These are phyloP conservation scores for Hypoxylon sp. DNA, from an alignment of 2,329 filamentous ascomycete genomes.

Conservation along the genomic window DNA sequence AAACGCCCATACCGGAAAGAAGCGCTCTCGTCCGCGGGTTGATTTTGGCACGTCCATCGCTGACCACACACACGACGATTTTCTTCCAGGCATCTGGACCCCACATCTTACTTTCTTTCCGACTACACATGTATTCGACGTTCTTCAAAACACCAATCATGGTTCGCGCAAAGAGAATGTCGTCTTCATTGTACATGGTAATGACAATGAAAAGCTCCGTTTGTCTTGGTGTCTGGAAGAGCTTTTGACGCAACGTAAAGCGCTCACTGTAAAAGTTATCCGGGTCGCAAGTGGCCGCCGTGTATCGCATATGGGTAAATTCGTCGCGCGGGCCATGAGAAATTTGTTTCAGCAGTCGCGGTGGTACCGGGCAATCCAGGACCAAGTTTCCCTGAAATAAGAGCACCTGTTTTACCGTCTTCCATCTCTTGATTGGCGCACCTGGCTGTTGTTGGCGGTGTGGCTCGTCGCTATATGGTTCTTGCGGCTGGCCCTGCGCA, in stretches of 20 bases:
- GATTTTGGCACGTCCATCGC: conserved; percentile 92
- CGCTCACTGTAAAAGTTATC: conserved; percentile 91
- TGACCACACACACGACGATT: conserved; percentile 97
- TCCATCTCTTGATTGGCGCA: conserved; percentile 86
- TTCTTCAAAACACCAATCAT: conserved; percentile 99
- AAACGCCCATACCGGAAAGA: conserved; percentile 93
- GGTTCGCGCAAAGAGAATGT: conserved; percentile 94
- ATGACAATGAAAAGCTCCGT: conserved; percentile 97
- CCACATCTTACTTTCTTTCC: conserved; percentile 94
- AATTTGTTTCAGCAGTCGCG: conserved; percentile 87
- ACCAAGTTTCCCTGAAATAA: conserved; percentile 97
- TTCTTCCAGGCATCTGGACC: conserved; percentile 98
- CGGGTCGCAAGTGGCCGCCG: conserved; percentile 96
- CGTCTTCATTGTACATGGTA: conserved; percentile 99
- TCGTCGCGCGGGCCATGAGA: conserved; percentile 94
- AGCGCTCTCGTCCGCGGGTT: conserved; percentile 91
- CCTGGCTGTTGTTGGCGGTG: conserved; percentile 59
- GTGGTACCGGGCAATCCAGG: conserved; percentile 95
- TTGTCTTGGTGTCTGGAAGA: conserved; percentile 85
- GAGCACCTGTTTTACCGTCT: conserved; percentile 98
- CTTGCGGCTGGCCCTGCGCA: conserved; percentile 54
- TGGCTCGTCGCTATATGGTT: conserved; percentile 64
- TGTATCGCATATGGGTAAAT: conserved; percentile 96
- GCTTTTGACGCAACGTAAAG: conserved; percentile 93
- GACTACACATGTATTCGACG: conserved; percentile 94